Base-by-base conservation (phyloP, 2,329 filamentous ascomycete species). In the Mycosphaerelloides madeirae region DNA sequence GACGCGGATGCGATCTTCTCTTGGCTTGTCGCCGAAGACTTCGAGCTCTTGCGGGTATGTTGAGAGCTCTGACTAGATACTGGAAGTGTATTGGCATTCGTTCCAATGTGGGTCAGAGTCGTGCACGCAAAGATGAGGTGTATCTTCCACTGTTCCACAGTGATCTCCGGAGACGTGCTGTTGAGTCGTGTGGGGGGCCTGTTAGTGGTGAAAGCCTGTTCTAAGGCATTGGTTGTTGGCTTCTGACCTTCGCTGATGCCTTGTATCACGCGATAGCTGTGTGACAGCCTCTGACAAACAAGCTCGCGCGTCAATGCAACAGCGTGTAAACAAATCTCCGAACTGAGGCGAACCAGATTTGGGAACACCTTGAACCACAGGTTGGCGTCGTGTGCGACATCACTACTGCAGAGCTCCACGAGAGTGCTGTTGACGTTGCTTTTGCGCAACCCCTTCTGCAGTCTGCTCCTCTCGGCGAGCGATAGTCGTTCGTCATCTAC, bases 361-460 rank as follows among this genome's bases (percentile, higher is more conserved):
- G 93, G 94, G 59, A 98, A 98, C 14, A 97, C 84, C 62, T 97
- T 98, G 69, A 93, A 94, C 93, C 93, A 98, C 11, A 98, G 71
- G 0, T 90, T 95, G 2, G 88, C 84, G 63, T 98, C 93, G 59
- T 97, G 96, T 1, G 89, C 88, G 19, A 93, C 82, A 56, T 97
- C 93, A 67, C 93, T 97, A 56, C 88, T 91, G 67, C 93, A 97
- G 18, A 98, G 78, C 63, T 97, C 91, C 28, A 97, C 85, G 14
- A 98, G 72, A 2, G 88, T 91, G 51, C 87, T 90, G 57, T 90
- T 84, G 35, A 83, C 83, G 56, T 88, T 87, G 60, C 82, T 87
- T 62, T 85, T 88, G 55, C 89, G 83, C 65, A 95, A 84, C 7
- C 91, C 91, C 50, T 93, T 83, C 60, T 97, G 90, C 31, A 98